Evolutionary conservation across 192 early-diverging fungal species (phyloP), one percentile per base, ranked within the genome.

Genomic region (Backusella australiensis): DNA sequence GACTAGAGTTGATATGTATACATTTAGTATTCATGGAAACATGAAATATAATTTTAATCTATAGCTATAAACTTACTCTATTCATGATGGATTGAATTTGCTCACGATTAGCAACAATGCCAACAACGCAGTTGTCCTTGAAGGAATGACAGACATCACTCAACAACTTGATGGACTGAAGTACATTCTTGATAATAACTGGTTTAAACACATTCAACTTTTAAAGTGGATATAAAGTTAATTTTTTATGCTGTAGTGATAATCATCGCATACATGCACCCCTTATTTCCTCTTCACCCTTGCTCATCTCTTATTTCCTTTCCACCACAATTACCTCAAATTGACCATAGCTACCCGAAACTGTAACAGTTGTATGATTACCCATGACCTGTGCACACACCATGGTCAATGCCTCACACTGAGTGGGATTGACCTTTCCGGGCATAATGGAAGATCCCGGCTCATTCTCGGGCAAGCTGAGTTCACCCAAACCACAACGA

Each of bases 361-460:
- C 81, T 14, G 94, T 87, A 72, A 99, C 89, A 34, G 97, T 91
- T 23, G 93, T 94, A 86, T 98, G 89, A 93, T 99, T 99, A 76
- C 98, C 98, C 88, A 99, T 96, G 52, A 99, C 95, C 81, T 99
- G 98, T 34, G 95, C 92, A 81, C 96, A 97, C 34, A 98, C 94
- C 98, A 99, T 99, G 32, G 98, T 99, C 90, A 99, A 88, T 67
- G 98, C 97, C 84, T 99, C 98, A 88, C 95, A 98, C 86, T 98
- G 97, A 6, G 98, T 99, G 49, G 98, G 97, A 82, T 99, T 99
- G 72, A 99, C 96, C 88, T 98, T 98, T 59, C 97, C 97, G 39
- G 96, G 96, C 97, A 99, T 98, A 81, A 99, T 99, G 23, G 96
- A 97, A 65, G 94, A 96, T 70, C 98, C 98, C 46, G 98, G 98